Conservation (phyloP, 2,329 filamentous ascomycete genomes). For the Dactylellina haptotyla region DNA sequence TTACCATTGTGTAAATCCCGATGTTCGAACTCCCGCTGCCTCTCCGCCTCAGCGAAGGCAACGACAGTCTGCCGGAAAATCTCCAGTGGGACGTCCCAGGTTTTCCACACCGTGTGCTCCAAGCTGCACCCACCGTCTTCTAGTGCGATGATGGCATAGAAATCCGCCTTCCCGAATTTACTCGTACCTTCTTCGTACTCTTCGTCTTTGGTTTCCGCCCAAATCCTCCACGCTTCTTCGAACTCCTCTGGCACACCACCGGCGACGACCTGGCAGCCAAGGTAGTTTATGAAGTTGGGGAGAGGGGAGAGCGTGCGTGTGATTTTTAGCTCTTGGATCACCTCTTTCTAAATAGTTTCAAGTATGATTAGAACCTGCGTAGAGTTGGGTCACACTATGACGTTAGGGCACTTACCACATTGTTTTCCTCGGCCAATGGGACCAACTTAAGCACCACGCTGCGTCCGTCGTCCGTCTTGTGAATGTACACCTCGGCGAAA, state of each 20-base stretch:
- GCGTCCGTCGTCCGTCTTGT: slow-evolving; percentile 30
- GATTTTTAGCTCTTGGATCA: slow-evolving; percentile 39
- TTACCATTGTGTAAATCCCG: slow-evolving; percentile 39
- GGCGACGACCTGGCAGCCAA: slow-evolving; percentile 41
- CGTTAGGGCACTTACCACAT: slow-evolving; percentile 18
- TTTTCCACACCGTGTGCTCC: slow-evolving; percentile 23
- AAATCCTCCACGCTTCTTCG: slow-evolving; percentile 24
- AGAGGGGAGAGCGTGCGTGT: slow-evolving; percentile 31
- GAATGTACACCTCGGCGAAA: slow-evolving; percentile 44
- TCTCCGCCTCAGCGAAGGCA: slow-evolving; percentile 26
- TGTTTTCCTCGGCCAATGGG: slow-evolving; percentile 18
- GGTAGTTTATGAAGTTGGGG: slow-evolving; percentile 36
- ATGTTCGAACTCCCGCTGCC: slow-evolving; percentile 29
- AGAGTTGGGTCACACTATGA: no score
- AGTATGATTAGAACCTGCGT: neutral
- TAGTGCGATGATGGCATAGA: slow-evolving; percentile 43
- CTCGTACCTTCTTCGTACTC: neutral
- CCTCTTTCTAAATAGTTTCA: slow-evolving; percentile 14
- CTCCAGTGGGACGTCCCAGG: slow-evolving; percentile 42
- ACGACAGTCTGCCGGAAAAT: slow-evolving; percentile 32
- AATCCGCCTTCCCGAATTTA: slow-evolving; percentile 7
- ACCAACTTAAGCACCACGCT: slow-evolving; percentile 34
- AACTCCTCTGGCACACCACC: slow-evolving; percentile 19
- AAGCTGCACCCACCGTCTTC: slow-evolving; percentile 49
- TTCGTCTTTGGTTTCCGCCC: slow-evolving; percentile 11